Percentiles rank a stretch among this genome's conserved stretches.
phyloP scores from a whole-genome alignment of 176 grass and related monocot species.

The Saccharum officinarum region DNA sequence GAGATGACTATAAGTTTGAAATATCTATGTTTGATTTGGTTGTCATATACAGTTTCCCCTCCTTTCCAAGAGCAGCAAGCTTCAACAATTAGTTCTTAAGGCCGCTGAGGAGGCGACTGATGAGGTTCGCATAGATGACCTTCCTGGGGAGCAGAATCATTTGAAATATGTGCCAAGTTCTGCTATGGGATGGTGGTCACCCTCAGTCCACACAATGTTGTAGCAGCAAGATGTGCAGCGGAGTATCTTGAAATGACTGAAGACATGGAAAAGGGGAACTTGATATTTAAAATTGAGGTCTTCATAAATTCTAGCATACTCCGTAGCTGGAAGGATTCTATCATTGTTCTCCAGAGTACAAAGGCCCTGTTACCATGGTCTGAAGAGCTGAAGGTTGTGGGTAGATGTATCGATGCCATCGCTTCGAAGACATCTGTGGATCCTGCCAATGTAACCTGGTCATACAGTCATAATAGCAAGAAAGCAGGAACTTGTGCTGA shows the following conservation, averaged over 20 bases:
- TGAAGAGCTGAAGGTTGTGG: constrained; percentile 81
- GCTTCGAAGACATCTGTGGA: constrained; percentile 89
- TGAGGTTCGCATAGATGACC: constrained; percentile 64
- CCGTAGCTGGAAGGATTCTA: constrained; percentile 93
- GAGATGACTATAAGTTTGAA: constrained; percentile 12
- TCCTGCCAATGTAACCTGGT: constrained; percentile 84
- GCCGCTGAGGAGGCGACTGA: constrained; percentile 58
- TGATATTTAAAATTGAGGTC: constrained; percentile 97
- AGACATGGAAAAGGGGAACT: constrained; percentile 89
- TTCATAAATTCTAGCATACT: constrained; percentile 91
- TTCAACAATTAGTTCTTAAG: constrained; percentile 71
- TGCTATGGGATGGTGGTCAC: constrained; percentile 98
- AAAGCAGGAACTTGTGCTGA: constrained; percentile 57
- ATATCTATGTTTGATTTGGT: constrained; percentile 1
- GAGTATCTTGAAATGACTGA: constrained; percentile 95
- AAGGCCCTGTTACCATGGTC: constrained; percentile 73
- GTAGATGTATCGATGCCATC: constrained; percentile 89
- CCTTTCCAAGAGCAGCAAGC: constrained; percentile 82
- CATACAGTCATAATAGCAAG: constrained; percentile 68
- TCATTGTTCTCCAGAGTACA: constrained; percentile 88
- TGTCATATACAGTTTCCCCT: constrained; percentile 81
- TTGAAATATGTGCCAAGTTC: constrained; percentile 95
- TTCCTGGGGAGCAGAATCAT: constrained; percentile 78
- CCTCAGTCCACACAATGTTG: constrained; percentile 86
- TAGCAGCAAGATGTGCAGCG: constrained; percentile 78